Base-by-base conservation (phyloP, 2,329 filamentous ascomycete genomes). In the Ophioceras dolichostomum region DNA sequence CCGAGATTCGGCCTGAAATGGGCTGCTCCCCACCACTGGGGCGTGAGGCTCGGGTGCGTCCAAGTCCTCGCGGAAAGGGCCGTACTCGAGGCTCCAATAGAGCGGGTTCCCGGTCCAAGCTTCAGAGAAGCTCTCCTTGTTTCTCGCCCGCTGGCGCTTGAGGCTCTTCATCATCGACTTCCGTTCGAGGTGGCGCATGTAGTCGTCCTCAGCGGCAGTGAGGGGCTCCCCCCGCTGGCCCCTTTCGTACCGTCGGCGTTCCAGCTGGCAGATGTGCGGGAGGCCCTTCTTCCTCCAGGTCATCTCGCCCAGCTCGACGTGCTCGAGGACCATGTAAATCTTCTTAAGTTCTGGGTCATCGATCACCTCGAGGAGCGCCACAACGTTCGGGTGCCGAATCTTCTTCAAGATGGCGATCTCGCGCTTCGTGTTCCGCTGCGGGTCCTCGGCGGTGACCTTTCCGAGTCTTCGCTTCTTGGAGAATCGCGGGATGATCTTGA, bases 351-450 rank as follows among this genome's bases (percentile, higher is more conserved):
- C 85, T 2, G 89, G 89, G 55, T 98, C 91, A 55, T 98, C 91
- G 50, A 98, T 96, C 51, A 98, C 88, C 61, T 98, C 91, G 45
- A 96, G 73, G 28, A 98, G 68, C 49, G 85, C 88, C 44, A 98
- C 91, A 29, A 98, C 85, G 52, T 98, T 95, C n/a, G 85, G 81
- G 57, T 98, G 91, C 21, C 89, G 80, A 38, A 94, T 94, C 65
- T 98, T 98, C 60, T 98, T 98, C 50, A 98, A 68, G 40, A 98
- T 96, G 53, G 91, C 91, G 45, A 98, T 94, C 62, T 98, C 91
- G 55, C 83, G 82, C 64, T 94, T 95, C 39, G 84, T 86, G 65
- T 88, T 89, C 57, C 85, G 80, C 50, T 78, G 72, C 3, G 72
- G 74, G 1, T 73, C 73, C 51, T 64, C 60, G 43, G 75, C 73